Evolutionary conservation across 1,139 yeast species (phyloP).

Genomic region (Yamadazyma taylorii): DNA sequence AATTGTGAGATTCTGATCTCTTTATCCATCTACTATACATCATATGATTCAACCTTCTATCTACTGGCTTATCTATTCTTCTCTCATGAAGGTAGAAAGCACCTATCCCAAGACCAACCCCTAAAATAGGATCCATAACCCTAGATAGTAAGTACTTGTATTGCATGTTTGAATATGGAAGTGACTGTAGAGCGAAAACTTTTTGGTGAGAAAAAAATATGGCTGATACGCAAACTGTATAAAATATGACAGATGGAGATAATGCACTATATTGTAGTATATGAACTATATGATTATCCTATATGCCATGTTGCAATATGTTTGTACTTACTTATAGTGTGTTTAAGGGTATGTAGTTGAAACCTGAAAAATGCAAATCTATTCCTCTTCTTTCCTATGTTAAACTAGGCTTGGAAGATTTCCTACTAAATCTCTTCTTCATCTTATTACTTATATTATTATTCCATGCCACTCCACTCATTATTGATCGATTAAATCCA

Average conservation of each 20-base stretch:
- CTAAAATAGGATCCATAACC: conserved; percentile 58
- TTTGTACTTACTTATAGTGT: no score
- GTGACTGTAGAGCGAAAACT: conserved; percentile 1
- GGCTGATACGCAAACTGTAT: no score
- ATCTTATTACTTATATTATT: conserved; percentile 51
- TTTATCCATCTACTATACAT: conserved; percentile 8
- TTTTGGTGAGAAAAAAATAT: background rate
- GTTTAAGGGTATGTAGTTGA: no score
- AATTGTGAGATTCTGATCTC: no score
- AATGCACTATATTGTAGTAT: no score
- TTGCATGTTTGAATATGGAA: conserved; percentile 28
- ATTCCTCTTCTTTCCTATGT: no score
- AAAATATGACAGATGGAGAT: no score
- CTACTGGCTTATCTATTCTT: conserved; percentile 53
- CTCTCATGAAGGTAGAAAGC: conserved; percentile 63
- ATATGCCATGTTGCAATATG: no score
- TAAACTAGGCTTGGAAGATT: conserved; percentile 14
- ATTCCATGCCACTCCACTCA: conserved; percentile 61
- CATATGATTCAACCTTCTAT: conserved; percentile 57
- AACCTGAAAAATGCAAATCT: no score
- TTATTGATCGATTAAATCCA: conserved; percentile 51
- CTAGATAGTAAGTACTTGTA: conserved; percentile 41
- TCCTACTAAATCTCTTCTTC: conserved; percentile 41
- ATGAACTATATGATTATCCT: no score
- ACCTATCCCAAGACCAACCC: conserved; percentile 54